Conservation (phyloP, 2,329 filamentous ascomycete species). For the Neoarthrinium moseri region DNA sequence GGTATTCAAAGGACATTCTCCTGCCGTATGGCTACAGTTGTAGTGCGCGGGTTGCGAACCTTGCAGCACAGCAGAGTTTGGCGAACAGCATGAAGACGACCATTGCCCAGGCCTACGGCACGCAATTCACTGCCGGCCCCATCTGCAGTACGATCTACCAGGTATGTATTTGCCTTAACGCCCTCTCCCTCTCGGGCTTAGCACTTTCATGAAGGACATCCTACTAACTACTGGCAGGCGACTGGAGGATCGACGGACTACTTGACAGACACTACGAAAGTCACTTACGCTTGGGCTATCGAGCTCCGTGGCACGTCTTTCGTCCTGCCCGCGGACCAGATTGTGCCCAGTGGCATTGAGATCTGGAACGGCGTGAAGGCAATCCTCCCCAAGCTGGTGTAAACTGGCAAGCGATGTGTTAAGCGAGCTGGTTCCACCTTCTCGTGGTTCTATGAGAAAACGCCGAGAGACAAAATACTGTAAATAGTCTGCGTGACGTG, state of each 20-base stretch:
- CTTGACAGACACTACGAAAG: constrained; percentile 24
- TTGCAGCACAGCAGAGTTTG: constrained; percentile 40
- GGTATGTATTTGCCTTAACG: constrained; percentile 15
- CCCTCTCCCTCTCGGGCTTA: not conserved
- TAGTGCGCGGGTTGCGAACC: constrained; percentile 37
- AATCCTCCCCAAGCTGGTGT: constrained; percentile 11
- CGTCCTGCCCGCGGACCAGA: constrained; percentile 25
- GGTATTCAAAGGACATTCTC: constrained; percentile 54
- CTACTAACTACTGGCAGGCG: not conserved
- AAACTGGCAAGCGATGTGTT: no score
- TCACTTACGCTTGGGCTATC: constrained; percentile 27
- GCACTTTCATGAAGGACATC: not conserved
- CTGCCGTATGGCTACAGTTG: constrained; percentile 57
- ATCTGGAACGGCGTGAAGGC: constrained; percentile 28
- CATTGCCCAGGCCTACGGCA: constrained; percentile 33
- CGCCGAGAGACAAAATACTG: no score
- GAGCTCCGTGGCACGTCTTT: constrained; percentile 31
- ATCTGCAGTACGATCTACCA: constrained; percentile 37
- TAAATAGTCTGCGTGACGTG: no score
- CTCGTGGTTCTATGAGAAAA: no score
- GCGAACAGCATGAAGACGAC: constrained; percentile 27
- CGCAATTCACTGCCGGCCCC: constrained; percentile 33
- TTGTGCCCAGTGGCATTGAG: constrained; percentile 25
- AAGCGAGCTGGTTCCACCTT: no score
- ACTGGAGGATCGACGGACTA: constrained; percentile 19